phyloP scores from a whole-genome alignment of 1,284 basidiomycete genomes.

The Coniferiporia weirii region DNA sequence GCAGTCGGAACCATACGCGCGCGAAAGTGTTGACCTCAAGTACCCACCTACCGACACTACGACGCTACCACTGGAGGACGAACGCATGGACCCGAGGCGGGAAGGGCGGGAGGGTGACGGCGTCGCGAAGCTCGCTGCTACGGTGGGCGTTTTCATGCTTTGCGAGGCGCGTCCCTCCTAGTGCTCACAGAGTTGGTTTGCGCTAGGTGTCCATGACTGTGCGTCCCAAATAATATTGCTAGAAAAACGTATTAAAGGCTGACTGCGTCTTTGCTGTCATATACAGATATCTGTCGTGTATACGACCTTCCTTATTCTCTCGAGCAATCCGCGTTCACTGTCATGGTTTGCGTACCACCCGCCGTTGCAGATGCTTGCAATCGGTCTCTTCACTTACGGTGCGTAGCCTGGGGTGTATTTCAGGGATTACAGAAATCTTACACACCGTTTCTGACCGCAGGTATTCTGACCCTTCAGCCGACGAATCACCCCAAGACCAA shows the following conservation, averaged over 20 bases:
- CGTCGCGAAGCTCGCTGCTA: conserved; percentile 33
- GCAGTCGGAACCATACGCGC: background rate
- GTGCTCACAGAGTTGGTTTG: conserved; percentile 9
- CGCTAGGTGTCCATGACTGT: background rate
- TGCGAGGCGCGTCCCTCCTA: conserved; percentile 2
- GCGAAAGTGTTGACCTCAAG: background rate
- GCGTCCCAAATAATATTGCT: background rate
- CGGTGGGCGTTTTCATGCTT: conserved; percentile 30
- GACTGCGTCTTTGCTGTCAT: background rate
- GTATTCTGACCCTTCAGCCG: conserved; percentile 71
- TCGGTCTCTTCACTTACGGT: conserved; percentile 58
- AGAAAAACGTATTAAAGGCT: background rate
- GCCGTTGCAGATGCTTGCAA: conserved; percentile 49
- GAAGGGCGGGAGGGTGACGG: conserved; percentile 39
- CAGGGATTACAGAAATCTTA: background rate
- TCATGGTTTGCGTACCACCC: conserved; percentile 68
- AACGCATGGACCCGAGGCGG: conserved; percentile 22
- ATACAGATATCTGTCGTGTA: conserved; percentile 10
- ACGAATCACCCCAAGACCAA: conserved; percentile 63
- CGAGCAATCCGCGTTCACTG: conserved; percentile 40
- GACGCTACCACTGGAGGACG: background rate
- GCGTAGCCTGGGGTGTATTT: conserved; percentile 12
- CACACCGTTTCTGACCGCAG: conserved; percentile 30
- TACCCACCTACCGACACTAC: too few relatives aligned
- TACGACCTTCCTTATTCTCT: conserved; percentile 32